Evolutionary conservation across 257 asterid genomes (phyloP).

Genomic region (Oldenlandia corymbosa): DNA sequence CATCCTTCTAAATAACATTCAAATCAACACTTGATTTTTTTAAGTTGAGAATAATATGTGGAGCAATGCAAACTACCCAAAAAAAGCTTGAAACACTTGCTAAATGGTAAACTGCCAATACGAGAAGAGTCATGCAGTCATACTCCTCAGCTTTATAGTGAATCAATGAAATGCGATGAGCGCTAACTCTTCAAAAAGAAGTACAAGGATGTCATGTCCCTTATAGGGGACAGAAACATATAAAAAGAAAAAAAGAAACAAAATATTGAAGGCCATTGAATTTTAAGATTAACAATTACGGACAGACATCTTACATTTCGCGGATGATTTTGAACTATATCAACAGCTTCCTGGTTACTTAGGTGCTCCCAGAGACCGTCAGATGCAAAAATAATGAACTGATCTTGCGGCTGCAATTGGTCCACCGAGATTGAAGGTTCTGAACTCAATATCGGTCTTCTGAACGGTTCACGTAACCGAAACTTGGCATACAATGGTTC

Average conservation of each 20-base stretch:
- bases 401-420: slow-evolving; percentile 59
- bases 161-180: too few relatives aligned
- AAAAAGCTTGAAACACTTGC: too few relatives aligned
- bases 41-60: neutral
- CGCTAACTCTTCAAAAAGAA: too few relatives aligned
- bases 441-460: slow-evolving; percentile 59
- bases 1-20: neutral
- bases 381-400: slow-evolving; percentile 68
- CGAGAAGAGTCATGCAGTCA: too few relatives aligned
- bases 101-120: too few relatives aligned
- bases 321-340: slow-evolving; percentile 60
- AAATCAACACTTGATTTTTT: neutral
- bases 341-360: slow-evolving; percentile 71
- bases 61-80: neutral
- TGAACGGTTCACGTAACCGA: slow-evolving; percentile 60
- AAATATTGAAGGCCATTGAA: neutral
- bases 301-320: slow-evolving; percentile 43
- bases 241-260: too few relatives aligned
- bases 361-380: slow-evolving; percentile 93
- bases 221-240: too few relatives aligned
- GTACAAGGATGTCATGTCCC: too few relatives aligned
- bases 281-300: neutral
- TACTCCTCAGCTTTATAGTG: too few relatives aligned
- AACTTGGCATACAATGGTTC: slow-evolving; percentile 73
- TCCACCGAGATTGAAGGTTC: slow-evolving; percentile 61